phyloP scores from a whole-genome alignment of 306 rosid species.

The apple (Malus domestica) region DNA sequence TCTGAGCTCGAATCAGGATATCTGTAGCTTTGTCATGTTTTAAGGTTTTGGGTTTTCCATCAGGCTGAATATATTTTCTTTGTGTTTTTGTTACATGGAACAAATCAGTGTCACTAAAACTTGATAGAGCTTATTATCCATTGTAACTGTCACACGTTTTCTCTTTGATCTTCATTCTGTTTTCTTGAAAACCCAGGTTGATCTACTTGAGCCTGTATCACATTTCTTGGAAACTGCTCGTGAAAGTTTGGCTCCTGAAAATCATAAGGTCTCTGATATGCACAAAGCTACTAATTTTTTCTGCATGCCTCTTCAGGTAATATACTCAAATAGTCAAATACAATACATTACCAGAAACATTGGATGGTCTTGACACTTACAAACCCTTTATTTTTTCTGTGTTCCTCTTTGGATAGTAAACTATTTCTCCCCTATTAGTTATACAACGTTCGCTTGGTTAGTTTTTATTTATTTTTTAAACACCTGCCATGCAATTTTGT shows the following conservation, averaged over 20 bases:
- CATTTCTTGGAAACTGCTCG: too few relatives aligned
- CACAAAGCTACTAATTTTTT: conserved; percentile 72
- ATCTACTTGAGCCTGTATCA: too few relatives aligned
- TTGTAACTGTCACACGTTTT: background rate
- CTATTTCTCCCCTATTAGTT: too few relatives aligned
- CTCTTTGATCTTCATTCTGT: conserved; percentile 4
- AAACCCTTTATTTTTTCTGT: background rate
- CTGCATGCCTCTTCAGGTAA: conserved; percentile 90
- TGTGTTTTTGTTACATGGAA: background rate
- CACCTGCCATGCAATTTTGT: background rate
- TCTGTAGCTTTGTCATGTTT: background rate
- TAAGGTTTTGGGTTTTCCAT: background rate
- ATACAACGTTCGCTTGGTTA: background rate
- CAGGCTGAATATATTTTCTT: background rate
- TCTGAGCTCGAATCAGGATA: background rate
- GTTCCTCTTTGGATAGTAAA: too few relatives aligned
- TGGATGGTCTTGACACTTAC: background rate
- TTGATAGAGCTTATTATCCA: background rate
- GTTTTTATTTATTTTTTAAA: background rate
- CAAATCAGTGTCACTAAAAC: background rate
- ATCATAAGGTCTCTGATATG: conserved; percentile 36
- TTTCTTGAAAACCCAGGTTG: conserved; percentile 51
- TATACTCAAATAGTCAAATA: background rate
- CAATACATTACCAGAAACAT: background rate
- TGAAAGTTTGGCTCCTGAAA: conserved; percentile 53